These are phyloP conservation scores for Eleusine coracana DNA, from an alignment of 176 grass and related monocot genomes.

Conservation along the genomic window DNA sequence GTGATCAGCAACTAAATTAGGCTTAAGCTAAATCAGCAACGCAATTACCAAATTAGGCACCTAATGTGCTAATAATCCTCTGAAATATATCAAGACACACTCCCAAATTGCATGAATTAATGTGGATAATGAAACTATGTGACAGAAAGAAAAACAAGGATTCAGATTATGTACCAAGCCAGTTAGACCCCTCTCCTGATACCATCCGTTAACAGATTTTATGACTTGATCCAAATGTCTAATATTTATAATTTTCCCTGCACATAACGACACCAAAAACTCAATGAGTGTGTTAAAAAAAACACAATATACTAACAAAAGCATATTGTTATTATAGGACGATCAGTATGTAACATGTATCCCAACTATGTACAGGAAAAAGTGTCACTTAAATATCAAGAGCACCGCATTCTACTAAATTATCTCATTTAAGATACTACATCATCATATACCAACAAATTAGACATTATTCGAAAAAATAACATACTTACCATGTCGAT, in stretches of 20 bases:
- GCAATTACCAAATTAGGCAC: no score
- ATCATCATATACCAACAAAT: not conserved
- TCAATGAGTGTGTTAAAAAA: conserved; percentile 7
- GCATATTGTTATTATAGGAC: conserved; percentile 16
- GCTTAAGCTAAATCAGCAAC: no score
- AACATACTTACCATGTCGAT: conserved; percentile 62
- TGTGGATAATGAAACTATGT: not conserved
- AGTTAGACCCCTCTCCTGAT: conserved; percentile 78
- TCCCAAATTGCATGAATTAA: conserved; percentile 4
- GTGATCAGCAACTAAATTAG: no score
- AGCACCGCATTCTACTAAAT: not conserved
- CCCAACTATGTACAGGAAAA: not conserved
- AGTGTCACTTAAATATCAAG: not conserved
- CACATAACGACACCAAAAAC: conserved; percentile 58
- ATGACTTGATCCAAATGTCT: conserved; percentile 89
- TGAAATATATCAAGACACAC: conserved; percentile 14
- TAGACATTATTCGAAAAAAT: conserved; percentile 2
- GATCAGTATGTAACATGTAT: not conserved
- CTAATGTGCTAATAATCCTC: not conserved
- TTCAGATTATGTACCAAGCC: conserved; percentile 60
- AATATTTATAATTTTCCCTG: conserved; percentile 96
- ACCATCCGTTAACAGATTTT: conserved; percentile 88
- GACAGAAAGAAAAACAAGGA: not conserved
- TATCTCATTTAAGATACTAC: not conserved
- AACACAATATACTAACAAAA: not conserved